A percentile compares a stretch with the other conserved stretches of the same genome.
Conservation (phyloP, 1,284 basidiomycete species). For the Lentinula novae-zelandiae region DNA sequence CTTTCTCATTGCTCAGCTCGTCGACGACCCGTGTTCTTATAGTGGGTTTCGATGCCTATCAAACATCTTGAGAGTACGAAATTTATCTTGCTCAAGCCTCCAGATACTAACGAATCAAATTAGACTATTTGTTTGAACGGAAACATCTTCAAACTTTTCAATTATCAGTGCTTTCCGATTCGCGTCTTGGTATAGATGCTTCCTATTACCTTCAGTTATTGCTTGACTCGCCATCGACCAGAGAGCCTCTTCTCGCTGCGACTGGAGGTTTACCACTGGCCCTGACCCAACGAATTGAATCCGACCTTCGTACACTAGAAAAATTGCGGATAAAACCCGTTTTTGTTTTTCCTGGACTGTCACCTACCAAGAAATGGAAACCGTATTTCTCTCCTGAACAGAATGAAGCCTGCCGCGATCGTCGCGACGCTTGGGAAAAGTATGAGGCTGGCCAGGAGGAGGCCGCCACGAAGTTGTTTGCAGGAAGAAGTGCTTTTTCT, state of each 20-base stretch:
- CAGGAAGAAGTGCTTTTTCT: slow-evolving; percentile 55
- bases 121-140: slow-evolving; percentile 83
- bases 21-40: not conserved
- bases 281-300: slow-evolving; percentile 83
- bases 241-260: slow-evolving; percentile 90
- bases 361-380: slow-evolving; percentile 66
- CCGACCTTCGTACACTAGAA: slow-evolving; percentile 88
- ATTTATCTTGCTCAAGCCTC: not conserved
- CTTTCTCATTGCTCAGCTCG: slow-evolving; percentile 4
- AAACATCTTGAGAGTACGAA: slow-evolving; percentile 38
- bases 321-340: slow-evolving; percentile 93
- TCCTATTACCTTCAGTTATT: slow-evolving; percentile 85
- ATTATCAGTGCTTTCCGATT: slow-evolving; percentile 83
- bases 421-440: slow-evolving; percentile 82
- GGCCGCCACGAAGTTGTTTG: slow-evolving; percentile 79
- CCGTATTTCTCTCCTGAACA: slow-evolving; percentile 56
- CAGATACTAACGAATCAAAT: not conserved
- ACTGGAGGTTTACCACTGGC: slow-evolving; percentile 92
- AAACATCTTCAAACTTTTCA: slow-evolving; percentile 84
- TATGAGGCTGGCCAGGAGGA: slow-evolving; percentile 91
- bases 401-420: slow-evolving; percentile 71
- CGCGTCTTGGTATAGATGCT: slow-evolving; percentile 96
- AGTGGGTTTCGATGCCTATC: slow-evolving; percentile 33
- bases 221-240: slow-evolving; percentile 70
- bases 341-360: slow-evolving; percentile 91